A percentile compares a stretch with the other conserved stretches of the same genome.
phyloP scores from a whole-genome alignment of 257 asterid genomes.

The Solanum okadae region DNA sequence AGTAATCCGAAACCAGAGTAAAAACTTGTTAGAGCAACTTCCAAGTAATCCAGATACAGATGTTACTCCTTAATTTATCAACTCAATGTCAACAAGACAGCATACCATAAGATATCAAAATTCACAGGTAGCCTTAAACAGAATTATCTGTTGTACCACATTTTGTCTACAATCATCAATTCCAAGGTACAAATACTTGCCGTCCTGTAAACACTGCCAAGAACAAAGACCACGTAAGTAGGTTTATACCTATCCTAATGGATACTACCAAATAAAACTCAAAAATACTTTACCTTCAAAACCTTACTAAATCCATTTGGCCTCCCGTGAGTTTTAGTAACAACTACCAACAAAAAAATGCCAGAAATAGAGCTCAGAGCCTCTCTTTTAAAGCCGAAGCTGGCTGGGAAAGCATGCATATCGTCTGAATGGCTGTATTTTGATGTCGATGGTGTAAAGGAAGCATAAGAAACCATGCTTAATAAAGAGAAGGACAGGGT shows the following conservation, averaged over 20 bases:
- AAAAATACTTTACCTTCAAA: constrained; percentile 45
- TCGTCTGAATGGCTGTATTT: constrained; percentile 35
- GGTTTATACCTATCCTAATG: background rate
- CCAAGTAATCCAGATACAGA: too few relatives aligned
- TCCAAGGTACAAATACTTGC: constrained; percentile 71
- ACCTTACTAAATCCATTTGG: constrained; percentile 88
- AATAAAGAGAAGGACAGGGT: constrained; percentile 46
- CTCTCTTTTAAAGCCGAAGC: constrained; percentile 66
- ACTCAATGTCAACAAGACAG: too few relatives aligned
- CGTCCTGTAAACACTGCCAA: constrained; percentile 31
- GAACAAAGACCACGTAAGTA: constrained; percentile 1
- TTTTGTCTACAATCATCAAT: constrained; percentile 63
- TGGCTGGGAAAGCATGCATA: constrained; percentile 19
- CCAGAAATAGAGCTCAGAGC: constrained; percentile 41
- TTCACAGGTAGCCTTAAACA: background rate
- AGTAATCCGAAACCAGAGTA: too few relatives aligned
- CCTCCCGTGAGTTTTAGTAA: constrained; percentile 73
- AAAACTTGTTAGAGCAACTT: too few relatives aligned
- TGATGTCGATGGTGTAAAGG: constrained; percentile 54
- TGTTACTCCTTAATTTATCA: too few relatives aligned
- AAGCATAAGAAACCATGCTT: constrained; percentile 18
- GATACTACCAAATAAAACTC: background rate
- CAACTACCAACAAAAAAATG: constrained; percentile 67
- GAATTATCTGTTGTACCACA: constrained; percentile 73
- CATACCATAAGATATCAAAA: too few relatives aligned